These are phyloP conservation scores for Pelargonium cotyledonis DNA, from an alignment of 441 rosid genomes.

Conservation along the genomic window DNA sequence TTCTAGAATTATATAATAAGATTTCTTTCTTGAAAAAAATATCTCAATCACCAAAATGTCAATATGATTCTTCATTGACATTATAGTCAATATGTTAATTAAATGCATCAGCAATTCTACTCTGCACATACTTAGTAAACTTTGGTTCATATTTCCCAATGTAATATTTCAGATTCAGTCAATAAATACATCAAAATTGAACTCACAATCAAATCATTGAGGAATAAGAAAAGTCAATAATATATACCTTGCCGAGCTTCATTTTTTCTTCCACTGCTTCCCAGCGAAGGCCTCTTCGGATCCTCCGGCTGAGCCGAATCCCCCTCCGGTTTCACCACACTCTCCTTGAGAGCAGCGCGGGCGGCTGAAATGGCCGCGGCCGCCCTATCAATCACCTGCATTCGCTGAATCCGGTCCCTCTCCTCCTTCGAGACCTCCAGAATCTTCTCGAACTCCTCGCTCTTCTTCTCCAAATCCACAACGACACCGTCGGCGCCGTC, in stretches of 20 bases:
- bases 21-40: too few relatives aligned
- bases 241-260: neutral
- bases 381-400: conserved; percentile 84
- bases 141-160: too few relatives aligned
- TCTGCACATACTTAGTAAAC: too few relatives aligned
- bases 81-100: too few relatives aligned
- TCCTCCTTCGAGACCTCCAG: conserved; percentile 63
- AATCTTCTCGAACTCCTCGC: conserved; percentile 63
- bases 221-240: too few relatives aligned
- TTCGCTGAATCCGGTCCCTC: conserved; percentile 68
- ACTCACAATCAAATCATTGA: too few relatives aligned
- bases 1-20: too few relatives aligned
- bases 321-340: neutral
- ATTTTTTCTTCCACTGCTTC: neutral
- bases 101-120: too few relatives aligned
- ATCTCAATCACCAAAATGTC: too few relatives aligned
- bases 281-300: neutral
- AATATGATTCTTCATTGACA: too few relatives aligned
- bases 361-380: conserved; percentile 81
- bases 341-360: conserved; percentile 47
- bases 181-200: too few relatives aligned
- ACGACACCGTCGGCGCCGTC: neutral
- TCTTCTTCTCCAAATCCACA: conserved; percentile 60
- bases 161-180: too few relatives aligned
- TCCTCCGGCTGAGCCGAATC: conserved; percentile 1